These are phyloP conservation scores for Dispira simplex DNA, from an alignment of 192 early-diverging fungal species.

Conservation along the genomic window DNA sequence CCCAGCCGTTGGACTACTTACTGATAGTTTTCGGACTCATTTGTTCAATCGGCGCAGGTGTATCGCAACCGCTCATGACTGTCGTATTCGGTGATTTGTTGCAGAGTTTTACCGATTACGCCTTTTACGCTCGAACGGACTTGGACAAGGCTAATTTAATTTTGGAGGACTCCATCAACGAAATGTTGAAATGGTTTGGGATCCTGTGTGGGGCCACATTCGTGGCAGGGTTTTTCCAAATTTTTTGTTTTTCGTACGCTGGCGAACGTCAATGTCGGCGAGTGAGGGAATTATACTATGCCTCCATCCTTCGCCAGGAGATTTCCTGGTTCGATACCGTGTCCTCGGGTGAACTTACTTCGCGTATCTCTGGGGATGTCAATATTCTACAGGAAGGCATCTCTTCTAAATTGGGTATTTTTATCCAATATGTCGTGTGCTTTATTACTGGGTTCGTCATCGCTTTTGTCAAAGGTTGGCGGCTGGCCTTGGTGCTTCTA, in stretches of 20 bases:
- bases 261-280: slow-evolving; percentile 50
- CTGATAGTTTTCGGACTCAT: slow-evolving; percentile 31
- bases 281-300: slow-evolving; percentile 57
- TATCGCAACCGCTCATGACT: slow-evolving; percentile 30
- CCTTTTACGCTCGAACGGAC: not conserved
- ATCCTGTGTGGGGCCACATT: slow-evolving; percentile 14
- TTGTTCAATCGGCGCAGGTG: slow-evolving; percentile 22
- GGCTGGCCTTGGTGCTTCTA: slow-evolving; percentile 65
- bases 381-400: slow-evolving; percentile 80
- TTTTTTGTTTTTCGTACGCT: slow-evolving; percentile 14
- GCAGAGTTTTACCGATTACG: slow-evolving; percentile 16
- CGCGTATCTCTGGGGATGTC: slow-evolving; percentile 74
- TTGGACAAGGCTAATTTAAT: slow-evolving; percentile 5
- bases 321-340: slow-evolving; percentile 74
- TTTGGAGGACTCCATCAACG: slow-evolving; percentile 11
- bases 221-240: slow-evolving; percentile 12
- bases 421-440: slow-evolving; percentile 39
- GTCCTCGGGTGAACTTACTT: slow-evolving; percentile 67
- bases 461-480: slow-evolving; percentile 70
- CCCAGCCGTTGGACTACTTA: slow-evolving; percentile 34
- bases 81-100: slow-evolving; percentile 23
- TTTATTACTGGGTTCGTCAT: slow-evolving; percentile 63
- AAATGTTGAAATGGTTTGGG: slow-evolving; percentile 9
- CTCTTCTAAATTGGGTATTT: slow-evolving; percentile 65
- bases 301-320: slow-evolving; percentile 69